Percentiles rank a stretch among this genome's conserved stretches.
Conservation (phyloP, 108 stramenopile genomes). For the Seminavis robusta region DNA sequence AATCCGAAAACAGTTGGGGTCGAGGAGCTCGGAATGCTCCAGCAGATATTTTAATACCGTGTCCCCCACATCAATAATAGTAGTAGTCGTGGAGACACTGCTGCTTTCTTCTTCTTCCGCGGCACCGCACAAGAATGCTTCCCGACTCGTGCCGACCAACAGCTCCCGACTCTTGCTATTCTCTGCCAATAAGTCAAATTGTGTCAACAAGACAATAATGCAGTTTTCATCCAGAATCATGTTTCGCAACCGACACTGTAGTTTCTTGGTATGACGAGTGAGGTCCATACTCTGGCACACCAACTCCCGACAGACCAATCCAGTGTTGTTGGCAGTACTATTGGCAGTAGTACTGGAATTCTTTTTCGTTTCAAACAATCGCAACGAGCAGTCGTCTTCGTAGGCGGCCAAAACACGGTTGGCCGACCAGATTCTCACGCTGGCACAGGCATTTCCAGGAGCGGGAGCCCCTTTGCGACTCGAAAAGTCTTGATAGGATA, state of each 20-base stretch:
- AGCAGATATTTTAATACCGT: slow-evolving; percentile 38
- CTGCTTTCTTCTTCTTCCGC: slow-evolving; percentile 4
- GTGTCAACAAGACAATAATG: slow-evolving; percentile 29
- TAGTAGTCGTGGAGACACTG: slow-evolving; percentile 14
- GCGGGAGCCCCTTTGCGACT: slow-evolving; percentile 17
- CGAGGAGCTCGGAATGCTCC: slow-evolving; percentile 15
- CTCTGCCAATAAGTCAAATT: slow-evolving; percentile 1
- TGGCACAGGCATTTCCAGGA: slow-evolving; percentile 7
- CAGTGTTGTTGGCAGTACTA: not conserved
- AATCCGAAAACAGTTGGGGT: no score
- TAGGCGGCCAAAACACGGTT: slow-evolving; percentile 34
- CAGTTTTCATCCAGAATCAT: slow-evolving; percentile 37
- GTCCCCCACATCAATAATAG: slow-evolving; percentile 29
- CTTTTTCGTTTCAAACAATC: slow-evolving; percentile 46
- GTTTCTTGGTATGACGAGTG: slow-evolving; percentile 27
- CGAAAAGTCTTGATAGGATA: slow-evolving; percentile 27
- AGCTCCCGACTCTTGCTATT: no score
- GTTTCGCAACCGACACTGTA: slow-evolving; percentile 20
- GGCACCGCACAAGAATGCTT: slow-evolving; percentile 25
- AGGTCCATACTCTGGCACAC: slow-evolving; percentile 32
- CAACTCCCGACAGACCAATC: slow-evolving; percentile 24
- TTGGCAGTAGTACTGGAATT: not conserved
- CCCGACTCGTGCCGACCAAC: slow-evolving; percentile 22
- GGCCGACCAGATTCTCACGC: slow-evolving; percentile 29
- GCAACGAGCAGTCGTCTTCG: slow-evolving; percentile 32